Base-by-base conservation (phyloP, 352 stramenopile genomes). In the Phytophthora podocarpi region DNA sequence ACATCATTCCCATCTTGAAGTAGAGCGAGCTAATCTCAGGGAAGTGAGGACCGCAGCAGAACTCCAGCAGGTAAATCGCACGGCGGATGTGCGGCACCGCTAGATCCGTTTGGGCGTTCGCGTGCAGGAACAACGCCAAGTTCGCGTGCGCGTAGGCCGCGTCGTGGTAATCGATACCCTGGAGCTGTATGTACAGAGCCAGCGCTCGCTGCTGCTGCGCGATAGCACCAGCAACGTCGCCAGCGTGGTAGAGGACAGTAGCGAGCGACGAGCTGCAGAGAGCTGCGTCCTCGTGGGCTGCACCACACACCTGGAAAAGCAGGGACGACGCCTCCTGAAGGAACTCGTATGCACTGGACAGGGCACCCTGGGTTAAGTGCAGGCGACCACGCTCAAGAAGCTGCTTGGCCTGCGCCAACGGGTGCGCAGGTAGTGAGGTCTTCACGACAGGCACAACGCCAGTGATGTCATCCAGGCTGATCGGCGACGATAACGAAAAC, bases 1-100 rank as follows among this genome's bases (percentile, higher is more conserved):
- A 98, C 68, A 98, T 93, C 56, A 90, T 97, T 42, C 95, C 96
- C 72, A 98, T 87, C 68, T 97, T 97, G 72, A 98, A 93, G 70
- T 98, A 76, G 4, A 93, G 78, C 43, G 85, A 86, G 37, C 85
- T 91, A 51, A 98, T 86, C 67, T 98, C 93, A 7, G 90, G 77
- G 61, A 96, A 95, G 58, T 97, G 85, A 41, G 85, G 85, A 3
- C 97, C 96, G 21, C 77, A 89, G 65, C 96, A 87, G 23, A 98
- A 75, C 67, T 98, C 94, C 53, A 98, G 86, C 39, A 98, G 65
- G 61, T 98, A 98, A 61, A 98, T 89, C 7, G 90, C 82, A 31
- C 95, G 92, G 16, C 89, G 87, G 47, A 98, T 66, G 73, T 98
- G 93, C 32, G 87, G 81, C 16, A 98, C 82, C 1, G 89, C 93